Evolutionary conservation across 768 basidiomycete species (phyloP), one percentile per base, ranked within the genome.

Genomic region (Leccinellum albellum): DNA sequence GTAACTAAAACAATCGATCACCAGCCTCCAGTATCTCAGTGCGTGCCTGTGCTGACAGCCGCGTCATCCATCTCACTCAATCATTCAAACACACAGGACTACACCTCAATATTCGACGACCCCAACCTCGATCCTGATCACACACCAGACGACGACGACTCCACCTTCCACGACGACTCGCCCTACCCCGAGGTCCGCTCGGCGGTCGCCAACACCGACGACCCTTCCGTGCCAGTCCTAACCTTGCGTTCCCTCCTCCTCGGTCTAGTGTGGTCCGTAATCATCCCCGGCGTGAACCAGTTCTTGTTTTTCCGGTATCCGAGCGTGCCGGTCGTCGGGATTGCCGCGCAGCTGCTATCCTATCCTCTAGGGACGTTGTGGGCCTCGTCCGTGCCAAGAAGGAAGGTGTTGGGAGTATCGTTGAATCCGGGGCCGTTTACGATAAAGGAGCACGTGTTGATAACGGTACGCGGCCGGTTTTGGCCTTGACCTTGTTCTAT

Each of bases 231-330:
- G 58, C 81, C 83, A 8, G 81, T 79, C 8, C 76, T 75, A 33
- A 89, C 88, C 0, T 45, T 91, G 44, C 84, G 89, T 32, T 80
- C 83, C 3, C 89, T 87, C 87, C 71, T 79, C 6, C 76, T 95
- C 47, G 94, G 94, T 50, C 55, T 93, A 15, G 59, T 81, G 32
- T 89, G 82, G 79, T 80, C 88, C 4, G 80, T 89, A 33, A 60
- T 90, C 65, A 77, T 85, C 53, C 77, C 85, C 5, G 85, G 82
- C 24, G 70, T 86, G 51, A 88, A 91, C 65, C 88, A 88, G 59
- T 87, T 89, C 74, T 86, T 89, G 73, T 86, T 82, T 78, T 88
- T 89, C 73, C 85, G 87, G 15, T 87, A 82, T 65, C 89, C 89
- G 4, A 79, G 79, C 31, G 83, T 90, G 13, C 74, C 76, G 23